A percentile compares a stretch with the other conserved stretches of the same genome.
Evolutionary conservation across 768 basidiomycete species (phyloP).

Genomic region (Mycena filopes): DNA sequence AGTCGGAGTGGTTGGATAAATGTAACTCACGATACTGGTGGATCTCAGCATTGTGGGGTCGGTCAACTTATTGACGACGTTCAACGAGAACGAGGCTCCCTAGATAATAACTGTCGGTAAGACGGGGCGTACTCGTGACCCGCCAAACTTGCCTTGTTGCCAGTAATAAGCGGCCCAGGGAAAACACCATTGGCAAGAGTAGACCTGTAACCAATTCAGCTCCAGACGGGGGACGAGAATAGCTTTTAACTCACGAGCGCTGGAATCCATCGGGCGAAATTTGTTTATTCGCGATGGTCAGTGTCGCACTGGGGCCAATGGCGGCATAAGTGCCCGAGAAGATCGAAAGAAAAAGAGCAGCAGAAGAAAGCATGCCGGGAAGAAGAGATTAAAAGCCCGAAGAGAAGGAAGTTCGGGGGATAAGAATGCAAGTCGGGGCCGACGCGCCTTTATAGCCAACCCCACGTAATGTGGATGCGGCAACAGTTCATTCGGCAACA

Average conservation of each 20-base stretch:
- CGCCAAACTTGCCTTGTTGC: constrained; percentile 21
- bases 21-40: constrained; percentile 49
- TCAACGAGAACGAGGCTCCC: constrained; percentile 18
- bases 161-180: constrained; percentile 30
- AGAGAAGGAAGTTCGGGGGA: no score
- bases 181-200: constrained; percentile 26
- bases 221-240: not conserved
- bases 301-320: constrained; percentile 38
- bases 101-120: no score
- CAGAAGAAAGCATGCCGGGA: not conserved
- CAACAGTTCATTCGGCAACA: no score
- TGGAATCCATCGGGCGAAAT: constrained; percentile 25
- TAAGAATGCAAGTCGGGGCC: no score
- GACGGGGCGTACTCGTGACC: no score
- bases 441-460: no score
- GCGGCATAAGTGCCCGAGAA: constrained; percentile 19
- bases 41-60: constrained; percentile 50
- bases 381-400: no score
- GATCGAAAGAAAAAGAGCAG: not conserved
- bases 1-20: not conserved
- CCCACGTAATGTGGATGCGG: no score
- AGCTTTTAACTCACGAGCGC: constrained; percentile 17
- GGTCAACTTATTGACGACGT: constrained; percentile 49
- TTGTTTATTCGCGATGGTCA: constrained; percentile 15
- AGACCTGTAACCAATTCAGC: not conserved